Percentiles rank a stretch among this genome's conserved stretches.
Evolutionary conservation across 352 stramenopile genomes (phyloP).

Genomic region (Phytophthora colocasiae): DNA sequence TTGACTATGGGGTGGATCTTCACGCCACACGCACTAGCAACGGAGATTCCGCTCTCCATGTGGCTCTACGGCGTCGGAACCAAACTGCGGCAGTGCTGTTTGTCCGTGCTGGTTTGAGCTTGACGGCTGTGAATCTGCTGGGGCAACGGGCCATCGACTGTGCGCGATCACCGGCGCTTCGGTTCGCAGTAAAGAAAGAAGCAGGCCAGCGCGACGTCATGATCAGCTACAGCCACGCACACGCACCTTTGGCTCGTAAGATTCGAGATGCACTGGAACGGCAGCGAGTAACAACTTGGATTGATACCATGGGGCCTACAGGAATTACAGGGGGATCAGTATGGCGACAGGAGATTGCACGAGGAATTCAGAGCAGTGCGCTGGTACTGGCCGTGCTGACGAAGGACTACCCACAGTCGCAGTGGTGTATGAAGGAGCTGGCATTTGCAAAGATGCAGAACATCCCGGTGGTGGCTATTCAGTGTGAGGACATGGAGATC

Average conservation of each 20-base stretch:
- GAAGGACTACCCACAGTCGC: slow-evolving; percentile 76
- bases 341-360: slow-evolving; percentile 84
- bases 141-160: slow-evolving; percentile 82
- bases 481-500: slow-evolving; percentile 85
- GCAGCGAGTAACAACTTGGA: slow-evolving; percentile 85
- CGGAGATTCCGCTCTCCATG: slow-evolving; percentile 77
- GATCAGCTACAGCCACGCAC: slow-evolving; percentile 90
- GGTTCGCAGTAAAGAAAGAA: slow-evolving; percentile 87
- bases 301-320: slow-evolving; percentile 85
- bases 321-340: slow-evolving; percentile 82
- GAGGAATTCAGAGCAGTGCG: slow-evolving; percentile 76
- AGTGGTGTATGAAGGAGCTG: slow-evolving; percentile 90
- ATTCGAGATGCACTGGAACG: slow-evolving; percentile 74
- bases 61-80: slow-evolving; percentile 75
- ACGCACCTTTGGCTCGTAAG: slow-evolving; percentile 67
- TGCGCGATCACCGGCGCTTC: slow-evolving; percentile 65
- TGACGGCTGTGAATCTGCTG: slow-evolving; percentile 67
- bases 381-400: slow-evolving; percentile 80
- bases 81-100: slow-evolving; percentile 72
- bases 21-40: slow-evolving; percentile 62
- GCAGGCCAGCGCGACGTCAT: slow-evolving; percentile 85
- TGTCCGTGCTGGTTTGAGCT: slow-evolving; percentile 70
- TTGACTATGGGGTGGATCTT: slow-evolving; percentile 61
- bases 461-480: slow-evolving; percentile 83
- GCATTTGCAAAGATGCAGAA: slow-evolving; percentile 89